These are phyloP conservation scores for Vitis amurensis DNA, from an alignment of 164 flowering plant species.

Conservation along the genomic window DNA sequence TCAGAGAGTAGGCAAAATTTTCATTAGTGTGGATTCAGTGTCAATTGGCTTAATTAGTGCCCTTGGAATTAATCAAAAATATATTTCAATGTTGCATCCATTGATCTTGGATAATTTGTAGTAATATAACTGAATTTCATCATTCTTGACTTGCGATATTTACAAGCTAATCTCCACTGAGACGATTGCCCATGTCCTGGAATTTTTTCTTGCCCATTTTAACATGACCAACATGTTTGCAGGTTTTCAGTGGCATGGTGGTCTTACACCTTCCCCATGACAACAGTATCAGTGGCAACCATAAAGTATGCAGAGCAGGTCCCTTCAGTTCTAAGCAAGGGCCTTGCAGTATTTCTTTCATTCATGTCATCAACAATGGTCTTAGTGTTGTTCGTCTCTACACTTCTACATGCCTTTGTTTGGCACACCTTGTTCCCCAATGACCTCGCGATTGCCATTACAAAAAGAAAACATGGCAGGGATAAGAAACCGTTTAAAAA, in stretches of 20 bases:
- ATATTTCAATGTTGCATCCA: too few relatives aligned
- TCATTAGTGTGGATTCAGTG: too few relatives aligned
- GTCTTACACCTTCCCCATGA: conserved; percentile 99
- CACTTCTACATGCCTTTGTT: conserved; percentile 87
- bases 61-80: too few relatives aligned
- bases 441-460: conserved; percentile 91
- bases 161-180: too few relatives aligned
- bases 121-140: too few relatives aligned
- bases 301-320: conserved; percentile 87
- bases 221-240: conserved; percentile 9
- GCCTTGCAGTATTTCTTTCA: conserved; percentile 68
- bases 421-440: conserved; percentile 89
- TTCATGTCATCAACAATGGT: conserved; percentile 91
- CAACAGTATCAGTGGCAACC: conserved; percentile 88
- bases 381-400: conserved; percentile 60
- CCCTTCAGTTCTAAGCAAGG: conserved; percentile 57
- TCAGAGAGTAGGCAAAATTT: too few relatives aligned
- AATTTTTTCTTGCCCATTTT: too few relatives aligned
- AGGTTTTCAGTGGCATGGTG: conserved; percentile 99
- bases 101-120: too few relatives aligned
- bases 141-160: too few relatives aligned
- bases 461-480: conserved; percentile 50
- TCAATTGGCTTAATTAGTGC: too few relatives aligned
- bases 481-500: conserved; percentile 52
- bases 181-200: too few relatives aligned